Evolutionary conservation across 202 grass and related monocot genomes (phyloP).

Genomic region (Elaeis oleifera): DNA sequence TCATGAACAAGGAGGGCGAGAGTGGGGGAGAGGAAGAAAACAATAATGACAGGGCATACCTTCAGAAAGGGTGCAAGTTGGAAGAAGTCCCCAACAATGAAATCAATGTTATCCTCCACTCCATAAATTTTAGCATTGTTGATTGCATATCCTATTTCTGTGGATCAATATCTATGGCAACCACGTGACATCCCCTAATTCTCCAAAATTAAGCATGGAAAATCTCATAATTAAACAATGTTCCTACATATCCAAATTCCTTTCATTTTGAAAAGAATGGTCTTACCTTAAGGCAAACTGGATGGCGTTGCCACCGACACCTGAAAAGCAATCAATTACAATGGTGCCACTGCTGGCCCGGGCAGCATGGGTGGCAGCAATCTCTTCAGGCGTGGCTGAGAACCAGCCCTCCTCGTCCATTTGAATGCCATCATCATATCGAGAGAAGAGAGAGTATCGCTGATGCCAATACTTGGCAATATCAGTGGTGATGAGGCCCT

Average conservation of each 20-base stretch:
- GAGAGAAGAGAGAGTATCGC: constrained; percentile 46
- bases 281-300: constrained; percentile 51
- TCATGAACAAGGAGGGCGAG: too few species aligned
- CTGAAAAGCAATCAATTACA: constrained; percentile 54
- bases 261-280: background rate
- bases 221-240: background rate
- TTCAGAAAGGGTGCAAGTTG: constrained; percentile 37
- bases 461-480: constrained; percentile 48
- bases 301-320: constrained; percentile 59
- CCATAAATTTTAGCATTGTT: constrained; percentile 60
- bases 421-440: constrained; percentile 54
- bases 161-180: constrained; percentile 58
- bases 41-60: constrained; percentile 9
- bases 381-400: constrained; percentile 51
- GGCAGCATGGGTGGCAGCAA: constrained; percentile 49
- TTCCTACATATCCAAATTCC: background rate
- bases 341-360: constrained; percentile 23
- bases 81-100: constrained; percentile 61
- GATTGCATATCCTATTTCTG: constrained; percentile 34
- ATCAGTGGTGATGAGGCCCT: background rate
- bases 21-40: too few species aligned
- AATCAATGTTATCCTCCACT: constrained; percentile 54
- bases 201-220: background rate
- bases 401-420: constrained; percentile 75
- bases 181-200: constrained; percentile 51